A percentile compares a stretch with the other conserved stretches of the same genome.
Conservation (phyloP, 306 rosid genomes). For the Glycine soja region DNA sequence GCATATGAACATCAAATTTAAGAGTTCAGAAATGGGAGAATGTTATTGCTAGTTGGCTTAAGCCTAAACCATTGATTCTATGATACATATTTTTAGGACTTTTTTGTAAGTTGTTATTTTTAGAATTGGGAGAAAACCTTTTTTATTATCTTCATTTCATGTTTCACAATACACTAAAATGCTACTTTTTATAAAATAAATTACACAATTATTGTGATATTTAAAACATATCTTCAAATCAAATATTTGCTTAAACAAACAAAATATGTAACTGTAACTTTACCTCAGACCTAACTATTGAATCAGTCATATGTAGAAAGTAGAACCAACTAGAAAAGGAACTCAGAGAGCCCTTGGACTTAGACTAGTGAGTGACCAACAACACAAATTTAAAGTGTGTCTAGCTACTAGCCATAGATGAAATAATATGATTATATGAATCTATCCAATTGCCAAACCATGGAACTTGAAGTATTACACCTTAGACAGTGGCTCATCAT, state of each 20-base stretch:
- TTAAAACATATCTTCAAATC: neutral
- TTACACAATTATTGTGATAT: neutral
- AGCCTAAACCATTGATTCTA: neutral
- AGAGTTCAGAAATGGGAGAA: neutral
- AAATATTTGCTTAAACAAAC: neutral
- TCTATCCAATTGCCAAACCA: neutral
- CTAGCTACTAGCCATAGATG: neutral
- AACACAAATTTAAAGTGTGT: neutral
- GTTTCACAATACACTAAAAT: neutral
- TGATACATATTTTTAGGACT: neutral
- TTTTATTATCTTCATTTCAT: neutral
- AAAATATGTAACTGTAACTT: neutral
- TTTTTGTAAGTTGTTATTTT: neutral
- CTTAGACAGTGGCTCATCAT: slow-evolving; percentile 20
- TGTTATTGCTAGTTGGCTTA: neutral
- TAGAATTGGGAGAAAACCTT: neutral
- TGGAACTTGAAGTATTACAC: slow-evolving; percentile 22
- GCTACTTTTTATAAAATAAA: neutral
- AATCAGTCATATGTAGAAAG: neutral
- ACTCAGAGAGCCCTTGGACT: neutral
- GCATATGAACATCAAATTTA: slow-evolving; percentile 11
- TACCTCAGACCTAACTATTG: neutral
- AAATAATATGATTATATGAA: neutral
- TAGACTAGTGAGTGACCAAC: neutral
- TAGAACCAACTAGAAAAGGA: neutral